Evolutionary conservation across 371 early-diverging fungal species (phyloP).

Genomic region (Mucor plumbeus): DNA sequence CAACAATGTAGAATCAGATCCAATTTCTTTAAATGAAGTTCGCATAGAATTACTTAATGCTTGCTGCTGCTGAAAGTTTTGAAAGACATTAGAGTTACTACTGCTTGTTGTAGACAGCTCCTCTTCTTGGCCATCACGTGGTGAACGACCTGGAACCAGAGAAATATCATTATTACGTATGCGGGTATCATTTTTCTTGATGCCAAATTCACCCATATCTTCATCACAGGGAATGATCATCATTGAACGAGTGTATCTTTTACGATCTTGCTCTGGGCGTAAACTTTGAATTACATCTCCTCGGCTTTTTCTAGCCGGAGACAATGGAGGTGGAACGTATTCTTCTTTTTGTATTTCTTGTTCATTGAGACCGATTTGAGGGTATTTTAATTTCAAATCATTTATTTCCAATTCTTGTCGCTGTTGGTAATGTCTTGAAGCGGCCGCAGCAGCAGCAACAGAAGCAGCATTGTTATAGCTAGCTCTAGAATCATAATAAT

Average conservation of each 20-base stretch:
- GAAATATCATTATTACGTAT: background rate
- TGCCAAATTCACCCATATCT: slow-evolving; percentile 22
- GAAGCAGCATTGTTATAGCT: background rate
- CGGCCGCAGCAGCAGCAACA: background rate
- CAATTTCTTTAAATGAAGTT: slow-evolving; percentile 5
- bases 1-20: background rate
- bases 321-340: slow-evolving; percentile 15
- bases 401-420: background rate
- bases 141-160: background rate
- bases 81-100: background rate
- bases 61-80: background rate
- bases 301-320: slow-evolving; percentile 15
- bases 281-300: background rate
- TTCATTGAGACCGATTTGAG: background rate
- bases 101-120: background rate
- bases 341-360: background rate
- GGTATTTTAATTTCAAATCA: background rate
- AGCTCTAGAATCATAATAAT: background rate
- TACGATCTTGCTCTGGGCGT: background rate
- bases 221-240: slow-evolving; percentile 7
- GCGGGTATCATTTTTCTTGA: background rate
- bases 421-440: slow-evolving; percentile 4
- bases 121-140: background rate
- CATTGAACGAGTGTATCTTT: slow-evolving; percentile 3
- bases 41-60: background rate